Evolutionary conservation across 257 asterid species (phyloP).

Genomic region (Przewalskia tangutica): DNA sequence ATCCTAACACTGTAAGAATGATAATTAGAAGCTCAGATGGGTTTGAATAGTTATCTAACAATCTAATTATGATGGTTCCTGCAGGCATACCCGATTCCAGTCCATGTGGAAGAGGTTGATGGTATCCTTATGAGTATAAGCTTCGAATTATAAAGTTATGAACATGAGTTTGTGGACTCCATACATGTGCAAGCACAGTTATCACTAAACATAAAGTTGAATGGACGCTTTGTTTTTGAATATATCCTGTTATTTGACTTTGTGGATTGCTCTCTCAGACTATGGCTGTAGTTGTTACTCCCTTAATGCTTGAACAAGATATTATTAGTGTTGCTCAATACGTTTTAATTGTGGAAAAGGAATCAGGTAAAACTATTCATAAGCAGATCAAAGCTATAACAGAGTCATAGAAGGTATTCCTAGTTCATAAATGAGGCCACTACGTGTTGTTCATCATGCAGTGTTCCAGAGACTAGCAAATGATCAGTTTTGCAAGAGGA

Average conservation of each 20-base stretch:
- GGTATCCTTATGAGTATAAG: constrained; percentile 37
- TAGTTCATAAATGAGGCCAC: background rate
- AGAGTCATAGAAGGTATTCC: background rate
- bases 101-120: constrained; percentile 69
- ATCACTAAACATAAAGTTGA: background rate
- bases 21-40: constrained; percentile 12
- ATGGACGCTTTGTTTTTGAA: background rate
- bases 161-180: background rate
- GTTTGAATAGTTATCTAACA: background rate
- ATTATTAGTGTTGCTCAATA: constrained; percentile 67
- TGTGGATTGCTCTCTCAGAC: background rate
- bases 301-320: constrained; percentile 35
- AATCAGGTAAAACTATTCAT: constrained; percentile 51
- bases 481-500: constrained; percentile 65
- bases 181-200: background rate
- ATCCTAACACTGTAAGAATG: constrained; percentile 55
- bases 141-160: background rate
- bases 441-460: constrained; percentile 22
- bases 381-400: background rate
- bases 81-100: constrained; percentile 86
- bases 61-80: constrained; percentile 6
- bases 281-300: background rate
- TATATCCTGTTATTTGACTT: background rate
- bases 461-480: constrained; percentile 89
- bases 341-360: constrained; percentile 88